phyloP scores from a whole-genome alignment of 768 basidiomycete genomes.

The Xerocomellus chrysenteron region DNA sequence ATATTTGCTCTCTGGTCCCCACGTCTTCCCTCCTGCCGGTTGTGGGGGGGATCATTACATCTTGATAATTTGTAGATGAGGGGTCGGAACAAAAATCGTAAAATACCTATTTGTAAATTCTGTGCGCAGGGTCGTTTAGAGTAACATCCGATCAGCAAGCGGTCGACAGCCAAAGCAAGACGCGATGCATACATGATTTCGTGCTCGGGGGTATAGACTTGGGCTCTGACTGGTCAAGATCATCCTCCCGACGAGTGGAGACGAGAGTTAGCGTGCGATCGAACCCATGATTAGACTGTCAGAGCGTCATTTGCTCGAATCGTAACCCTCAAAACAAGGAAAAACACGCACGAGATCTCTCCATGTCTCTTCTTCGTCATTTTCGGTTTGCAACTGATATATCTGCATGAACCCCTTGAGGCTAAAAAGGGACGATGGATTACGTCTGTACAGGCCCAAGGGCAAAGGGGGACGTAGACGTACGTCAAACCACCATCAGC shows the following conservation, averaged over 20 bases:
- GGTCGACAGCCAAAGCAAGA: too few relatives aligned
- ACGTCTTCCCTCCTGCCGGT: slow-evolving; percentile 1
- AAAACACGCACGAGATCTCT: slow-evolving; percentile 61
- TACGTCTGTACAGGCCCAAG: neutral
- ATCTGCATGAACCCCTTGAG: slow-evolving; percentile 81
- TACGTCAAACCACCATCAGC: slow-evolving; percentile 74
- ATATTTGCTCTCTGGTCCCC: slow-evolving; percentile 4
- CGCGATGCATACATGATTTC: too few relatives aligned
- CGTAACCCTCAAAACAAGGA: neutral
- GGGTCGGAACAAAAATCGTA: neutral
- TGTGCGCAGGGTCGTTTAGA: neutral
- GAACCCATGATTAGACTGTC: slow-evolving; percentile 54
- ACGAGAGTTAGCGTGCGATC: too few relatives aligned
- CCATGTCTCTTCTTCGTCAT: slow-evolving; percentile 85
- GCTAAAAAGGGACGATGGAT: slow-evolving; percentile 34
- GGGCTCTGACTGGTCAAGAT: neutral
- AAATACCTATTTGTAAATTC: slow-evolving; percentile 12
- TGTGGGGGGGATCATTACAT: slow-evolving; percentile 12
- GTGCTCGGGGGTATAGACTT: too few relatives aligned
- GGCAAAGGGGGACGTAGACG: slow-evolving; percentile 25
- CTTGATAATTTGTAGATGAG: slow-evolving; percentile 14
- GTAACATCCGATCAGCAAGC: too few relatives aligned
- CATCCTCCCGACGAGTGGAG: too few relatives aligned
- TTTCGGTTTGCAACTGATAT: slow-evolving; percentile 83
- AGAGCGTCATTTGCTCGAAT: slow-evolving; percentile 11